phyloP scores from a whole-genome alignment of 768 basidiomycete genomes.

The Mycena floridula region DNA sequence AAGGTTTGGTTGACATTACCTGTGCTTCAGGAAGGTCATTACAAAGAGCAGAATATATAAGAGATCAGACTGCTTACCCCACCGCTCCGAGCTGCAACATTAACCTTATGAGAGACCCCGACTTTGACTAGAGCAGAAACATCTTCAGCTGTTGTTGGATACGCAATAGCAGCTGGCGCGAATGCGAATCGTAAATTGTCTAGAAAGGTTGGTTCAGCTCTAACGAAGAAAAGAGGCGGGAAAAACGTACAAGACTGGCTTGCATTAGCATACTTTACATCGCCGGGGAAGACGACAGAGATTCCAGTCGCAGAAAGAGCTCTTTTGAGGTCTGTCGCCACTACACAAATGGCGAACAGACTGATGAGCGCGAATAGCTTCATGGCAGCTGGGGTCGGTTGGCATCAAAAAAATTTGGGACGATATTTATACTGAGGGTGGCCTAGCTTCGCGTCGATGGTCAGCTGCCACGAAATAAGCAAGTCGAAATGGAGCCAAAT shows the following conservation, averaged over 20 bases:
- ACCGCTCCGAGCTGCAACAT: slow-evolving; percentile 17
- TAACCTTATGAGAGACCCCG: slow-evolving; percentile 12
- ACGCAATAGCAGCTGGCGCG: slow-evolving; percentile 16
- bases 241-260: slow-evolving; percentile 10
- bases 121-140: slow-evolving; percentile 14
- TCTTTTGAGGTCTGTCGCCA: too few relatives aligned
- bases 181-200: slow-evolving; percentile 17
- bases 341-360: too few relatives aligned
- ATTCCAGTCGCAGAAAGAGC: slow-evolving; percentile 8
- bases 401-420: too few relatives aligned
- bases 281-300: slow-evolving; percentile 13
- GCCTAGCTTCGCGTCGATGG: too few relatives aligned
- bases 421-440: too few relatives aligned
- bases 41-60: not conserved
- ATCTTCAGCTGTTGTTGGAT: slow-evolving; percentile 12
- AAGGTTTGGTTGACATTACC: not conserved
- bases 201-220: not conserved
- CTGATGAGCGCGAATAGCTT: too few relatives aligned
- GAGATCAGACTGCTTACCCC: slow-evolving; percentile 15
- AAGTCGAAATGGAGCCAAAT: too few relatives aligned
- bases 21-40: not conserved
- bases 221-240: not conserved
- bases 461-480: too few relatives aligned
- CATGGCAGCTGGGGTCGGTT: too few relatives aligned
- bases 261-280: slow-evolving; percentile 16